phyloP scores from a whole-genome alignment of 257 asterid species.

The Przewalskia tangutica region DNA sequence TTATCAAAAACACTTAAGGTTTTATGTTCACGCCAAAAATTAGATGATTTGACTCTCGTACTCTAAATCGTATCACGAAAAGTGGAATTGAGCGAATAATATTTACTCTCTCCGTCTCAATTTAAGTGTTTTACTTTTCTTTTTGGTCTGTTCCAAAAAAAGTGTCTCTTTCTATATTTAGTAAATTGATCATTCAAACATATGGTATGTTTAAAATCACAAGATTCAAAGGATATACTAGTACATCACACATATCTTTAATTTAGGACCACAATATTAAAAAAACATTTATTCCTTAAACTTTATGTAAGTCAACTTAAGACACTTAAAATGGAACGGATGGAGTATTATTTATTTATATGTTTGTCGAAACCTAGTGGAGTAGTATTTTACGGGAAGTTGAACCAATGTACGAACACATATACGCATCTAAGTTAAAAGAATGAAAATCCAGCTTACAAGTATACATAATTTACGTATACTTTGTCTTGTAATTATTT shows the following conservation, averaged over 20 bases:
- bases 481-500: background rate
- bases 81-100: background rate
- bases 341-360: background rate
- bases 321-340: too few species aligned
- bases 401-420: background rate
- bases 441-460: background rate
- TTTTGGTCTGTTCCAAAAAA: too few species aligned
- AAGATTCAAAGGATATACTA: too few species aligned
- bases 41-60: background rate
- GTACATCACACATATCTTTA: too few species aligned
- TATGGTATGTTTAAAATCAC: too few species aligned
- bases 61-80: background rate
- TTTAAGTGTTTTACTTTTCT: too few species aligned
- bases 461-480: conserved; percentile 1
- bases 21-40: background rate
- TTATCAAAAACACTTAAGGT: background rate
- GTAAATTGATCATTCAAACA: too few species aligned
- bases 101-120: too few species aligned
- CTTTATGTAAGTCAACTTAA: too few species aligned
- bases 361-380: background rate
- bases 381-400: background rate
- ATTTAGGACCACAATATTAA: too few species aligned
- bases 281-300: too few species aligned
- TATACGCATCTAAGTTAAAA: background rate
- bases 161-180: too few species aligned